Evolutionary conservation across 192 early-diverging fungal species (phyloP).

Genomic region (Mortierella hygrophila): DNA sequence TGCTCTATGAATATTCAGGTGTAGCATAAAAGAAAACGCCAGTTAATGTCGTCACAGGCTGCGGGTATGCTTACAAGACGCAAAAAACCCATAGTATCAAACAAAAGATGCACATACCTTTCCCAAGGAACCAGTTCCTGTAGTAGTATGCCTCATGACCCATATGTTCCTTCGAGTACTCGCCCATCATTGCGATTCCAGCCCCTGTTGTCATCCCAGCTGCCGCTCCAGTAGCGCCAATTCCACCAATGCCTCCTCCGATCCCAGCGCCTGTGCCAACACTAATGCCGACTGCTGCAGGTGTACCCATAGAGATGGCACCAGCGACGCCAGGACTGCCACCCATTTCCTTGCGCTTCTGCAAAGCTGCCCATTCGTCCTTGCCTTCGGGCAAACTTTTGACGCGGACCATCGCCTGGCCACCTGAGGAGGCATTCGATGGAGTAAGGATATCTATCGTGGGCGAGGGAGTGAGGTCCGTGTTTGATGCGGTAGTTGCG

Average conservation of each 20-base stretch:
- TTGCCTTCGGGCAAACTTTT: conserved; percentile 39
- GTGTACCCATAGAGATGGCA: conserved; percentile 5
- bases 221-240: not conserved
- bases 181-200: conserved; percentile 18
- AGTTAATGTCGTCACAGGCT: too few relatives aligned
- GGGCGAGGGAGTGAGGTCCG: not conserved
- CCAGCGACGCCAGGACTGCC: conserved; percentile 6
- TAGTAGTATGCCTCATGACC: conserved; percentile 66
- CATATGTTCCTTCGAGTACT: conserved; percentile 54
- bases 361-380: conserved; percentile 35
- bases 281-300: not conserved
- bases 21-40: too few relatives aligned
- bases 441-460: not conserved
- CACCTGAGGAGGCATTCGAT: not conserved
- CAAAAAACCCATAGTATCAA: too few relatives aligned
- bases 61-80: too few relatives aligned
- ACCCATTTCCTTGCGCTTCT: conserved; percentile 33
- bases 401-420: conserved; percentile 22
- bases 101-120: conserved; percentile 54
- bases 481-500: not conserved
- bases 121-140: conserved; percentile 78
- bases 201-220: not conserved
- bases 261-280: not conserved
- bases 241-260: not conserved
- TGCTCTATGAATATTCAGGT: conserved; percentile 28